These are phyloP conservation scores for Afroboletus lepidellus DNA, from an alignment of 1,284 basidiomycete genomes.

Conservation along the genomic window DNA sequence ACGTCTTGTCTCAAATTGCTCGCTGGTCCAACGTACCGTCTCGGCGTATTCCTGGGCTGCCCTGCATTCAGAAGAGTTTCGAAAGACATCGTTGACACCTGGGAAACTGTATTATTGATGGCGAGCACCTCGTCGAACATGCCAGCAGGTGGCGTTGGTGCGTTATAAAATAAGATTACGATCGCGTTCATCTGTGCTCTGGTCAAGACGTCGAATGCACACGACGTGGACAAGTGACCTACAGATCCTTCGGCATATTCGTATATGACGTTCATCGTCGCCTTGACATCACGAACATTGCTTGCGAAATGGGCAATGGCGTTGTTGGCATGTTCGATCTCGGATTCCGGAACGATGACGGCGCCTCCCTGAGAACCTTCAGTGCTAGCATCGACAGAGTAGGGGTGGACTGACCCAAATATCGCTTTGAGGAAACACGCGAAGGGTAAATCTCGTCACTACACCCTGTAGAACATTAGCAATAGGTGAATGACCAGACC, in stretches of 20 bases:
- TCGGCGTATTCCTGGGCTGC: not conserved
- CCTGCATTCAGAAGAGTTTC: not conserved
- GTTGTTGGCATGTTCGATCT: not conserved
- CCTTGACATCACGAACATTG: not conserved
- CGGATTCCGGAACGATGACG: not conserved
- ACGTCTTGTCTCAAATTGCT: not conserved
- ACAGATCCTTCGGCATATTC: not conserved
- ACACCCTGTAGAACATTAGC: not conserved
- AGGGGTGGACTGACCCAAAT: not conserved
- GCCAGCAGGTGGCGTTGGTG: not conserved
- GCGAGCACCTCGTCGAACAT: not conserved
- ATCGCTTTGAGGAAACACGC: not conserved
- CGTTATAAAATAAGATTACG: not conserved
- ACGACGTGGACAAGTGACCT: not conserved
- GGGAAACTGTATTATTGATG: not conserved
- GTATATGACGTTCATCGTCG: conserved; percentile 1
- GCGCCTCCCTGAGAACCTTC: not conserved
- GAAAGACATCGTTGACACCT: not conserved
- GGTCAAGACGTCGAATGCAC: not conserved
- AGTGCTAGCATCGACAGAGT: not conserved
- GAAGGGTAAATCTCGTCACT: not conserved
- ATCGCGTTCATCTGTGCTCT: not conserved
- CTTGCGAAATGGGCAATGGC: not conserved
- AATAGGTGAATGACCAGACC: not conserved
- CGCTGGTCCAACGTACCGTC: not conserved